A percentile compares a stretch with the other conserved stretches of the same genome.
Conservation (phyloP, 495 filamentous ascomycete genomes). For the Neurospora pannonica region DNA sequence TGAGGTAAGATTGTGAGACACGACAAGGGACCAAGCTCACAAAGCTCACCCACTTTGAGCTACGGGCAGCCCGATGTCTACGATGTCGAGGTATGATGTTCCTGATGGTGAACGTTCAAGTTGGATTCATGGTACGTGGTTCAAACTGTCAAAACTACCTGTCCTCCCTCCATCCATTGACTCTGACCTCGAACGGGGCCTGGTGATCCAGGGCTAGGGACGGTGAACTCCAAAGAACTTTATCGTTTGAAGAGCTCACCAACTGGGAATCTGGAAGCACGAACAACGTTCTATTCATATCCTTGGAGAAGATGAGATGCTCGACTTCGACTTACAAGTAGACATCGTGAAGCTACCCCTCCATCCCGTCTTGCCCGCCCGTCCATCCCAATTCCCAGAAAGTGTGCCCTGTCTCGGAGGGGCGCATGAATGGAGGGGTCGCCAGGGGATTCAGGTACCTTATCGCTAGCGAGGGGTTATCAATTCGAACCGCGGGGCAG, state of each 20-base stretch:
- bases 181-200: no score
- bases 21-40: not conserved
- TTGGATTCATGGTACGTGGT: no score
- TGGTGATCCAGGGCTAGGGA: no score
- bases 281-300: not conserved
- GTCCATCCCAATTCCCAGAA: not conserved
- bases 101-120: no score
- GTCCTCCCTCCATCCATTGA: no score
- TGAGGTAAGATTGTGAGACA: not conserved
- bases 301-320: not conserved
- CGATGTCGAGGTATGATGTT: not conserved
- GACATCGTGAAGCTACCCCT: not conserved
- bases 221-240: no score
- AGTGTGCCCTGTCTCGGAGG: not conserved
- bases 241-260: not conserved
- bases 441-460: not conserved
- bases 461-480: not conserved
- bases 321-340: not conserved
- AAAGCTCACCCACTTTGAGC: not conserved
- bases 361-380: not conserved
- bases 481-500: not conserved
- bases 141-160: no score
- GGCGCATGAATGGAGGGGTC: not conserved
- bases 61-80: not conserved
- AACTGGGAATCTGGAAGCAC: not conserved